These are phyloP conservation scores for Thoreauomyces humboldtii DNA, from an alignment of 192 early-diverging fungal species.

Conservation along the genomic window DNA sequence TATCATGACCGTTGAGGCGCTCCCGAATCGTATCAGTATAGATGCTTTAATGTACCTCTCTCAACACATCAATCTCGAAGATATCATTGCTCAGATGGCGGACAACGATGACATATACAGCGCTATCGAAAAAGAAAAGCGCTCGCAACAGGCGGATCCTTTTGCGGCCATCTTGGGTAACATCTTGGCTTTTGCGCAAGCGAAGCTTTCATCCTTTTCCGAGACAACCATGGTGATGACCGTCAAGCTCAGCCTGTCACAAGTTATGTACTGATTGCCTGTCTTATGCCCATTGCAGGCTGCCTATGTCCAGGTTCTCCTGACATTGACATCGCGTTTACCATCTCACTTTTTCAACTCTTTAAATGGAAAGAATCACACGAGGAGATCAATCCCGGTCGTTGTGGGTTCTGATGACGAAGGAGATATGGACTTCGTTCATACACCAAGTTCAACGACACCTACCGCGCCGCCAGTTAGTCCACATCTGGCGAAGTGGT, in stretches of 20 bases:
- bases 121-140: background rate
- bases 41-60: slow-evolving; percentile 37
- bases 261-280: no score
- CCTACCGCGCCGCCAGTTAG: slow-evolving; percentile 19
- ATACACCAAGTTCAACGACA: background rate
- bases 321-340: slow-evolving; percentile 14
- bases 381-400: no score
- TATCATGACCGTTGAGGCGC: slow-evolving; percentile 50
- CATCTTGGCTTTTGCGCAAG: slow-evolving; percentile 38
- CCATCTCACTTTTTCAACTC: slow-evolving; percentile 11
- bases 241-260: no score
- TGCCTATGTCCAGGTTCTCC: slow-evolving; percentile 9
- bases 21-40: slow-evolving; percentile 46
- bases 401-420: no score
- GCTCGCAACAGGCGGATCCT: slow-evolving; percentile 11
- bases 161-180: slow-evolving; percentile 43
- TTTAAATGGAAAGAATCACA: no score
- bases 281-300: background rate
- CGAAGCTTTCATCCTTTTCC: no score
- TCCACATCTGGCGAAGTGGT: slow-evolving; percentile 37
- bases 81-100: slow-evolving; percentile 22
- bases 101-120: background rate
- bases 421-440: slow-evolving; percentile 27
- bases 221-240: no score
- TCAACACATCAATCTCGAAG: slow-evolving; percentile 38